Evolutionary conservation across 345 rosid species (phyloP), one percentile per base, ranked within the genome.

Genomic region (Brassica carinata): DNA sequence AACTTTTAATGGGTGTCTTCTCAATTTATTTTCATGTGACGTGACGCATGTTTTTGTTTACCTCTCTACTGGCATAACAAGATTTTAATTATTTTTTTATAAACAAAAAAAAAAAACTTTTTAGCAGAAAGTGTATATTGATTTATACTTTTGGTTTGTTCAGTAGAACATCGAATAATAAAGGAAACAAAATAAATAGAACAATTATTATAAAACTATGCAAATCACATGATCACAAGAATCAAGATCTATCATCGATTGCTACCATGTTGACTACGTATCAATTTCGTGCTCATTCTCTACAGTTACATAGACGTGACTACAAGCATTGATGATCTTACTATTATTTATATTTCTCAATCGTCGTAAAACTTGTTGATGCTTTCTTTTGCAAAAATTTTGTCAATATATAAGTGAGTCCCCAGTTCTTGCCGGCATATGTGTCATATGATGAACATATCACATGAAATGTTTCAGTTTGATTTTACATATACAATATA

Each of bases 141-240:
- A 34, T 34, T 34, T 34, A 34, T 34, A 34, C 40, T 7, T 34
- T 8, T 34, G 40, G 40, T 34, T 63, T 63, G 8, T 13, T 29
- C 29, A 19, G 6, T 19, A 8, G 64, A 59, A 59, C 30, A 59
- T 58, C 4, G 4, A 57, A 17, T 53, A 17, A 19, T 8, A 57
- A 4, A 57, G 5, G 0, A 15, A 14, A n/a, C 14, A 43, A n/a
- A 53, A 53, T 8, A 18, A 7, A 7, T 17, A 57, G 10, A 57
- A 17, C 10, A 57, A 57, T 15, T 15, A 19, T 19, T 58, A 58
- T 8, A 19, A 18, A 3, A 19, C 23, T 3, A 7, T 26, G 33
- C 65, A 61, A 61, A 59, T 59, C 14, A 59, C 31, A 59, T 23
- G 31, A 59, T 59, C 64, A 58, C 63, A 59, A 59, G 63, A 59